Percentiles rank a stretch among this genome's conserved stretches.
Evolutionary conservation across 169 alveolate genomes (phyloP).

Genomic region (Eimeria acervulina): DNA sequence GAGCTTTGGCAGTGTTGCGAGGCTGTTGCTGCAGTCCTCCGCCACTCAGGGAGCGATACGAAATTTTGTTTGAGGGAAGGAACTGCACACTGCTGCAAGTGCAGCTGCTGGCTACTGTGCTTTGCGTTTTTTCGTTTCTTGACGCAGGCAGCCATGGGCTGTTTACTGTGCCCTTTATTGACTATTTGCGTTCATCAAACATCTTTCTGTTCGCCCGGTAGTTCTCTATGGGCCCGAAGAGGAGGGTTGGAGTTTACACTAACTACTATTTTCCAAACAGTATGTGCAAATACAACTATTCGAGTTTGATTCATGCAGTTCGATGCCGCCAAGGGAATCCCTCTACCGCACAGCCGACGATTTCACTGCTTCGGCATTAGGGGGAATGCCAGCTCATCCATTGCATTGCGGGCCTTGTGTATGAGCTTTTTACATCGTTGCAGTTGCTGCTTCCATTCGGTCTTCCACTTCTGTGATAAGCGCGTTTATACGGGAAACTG

Average conservation of each 20-base stretch:
- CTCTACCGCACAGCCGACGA: not conserved
- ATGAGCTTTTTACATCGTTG: not conserved
- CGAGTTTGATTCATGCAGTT: not conserved
- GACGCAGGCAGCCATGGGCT: conserved; percentile 5
- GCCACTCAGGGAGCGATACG: not conserved
- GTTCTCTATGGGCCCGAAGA: too few species aligned
- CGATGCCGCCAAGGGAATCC: not conserved
- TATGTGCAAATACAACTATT: not conserved
- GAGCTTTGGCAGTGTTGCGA: not conserved
- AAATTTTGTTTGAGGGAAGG: conserved; percentile 13
- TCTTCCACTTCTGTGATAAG: not conserved
- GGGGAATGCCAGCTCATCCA: not conserved
- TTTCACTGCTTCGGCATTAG: not conserved
- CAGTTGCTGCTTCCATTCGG: not conserved
- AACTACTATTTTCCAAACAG: not conserved
- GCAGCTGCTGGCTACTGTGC: not conserved
- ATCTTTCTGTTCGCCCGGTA: not conserved
- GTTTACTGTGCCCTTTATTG: conserved; percentile 10
- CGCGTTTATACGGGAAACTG: not conserved
- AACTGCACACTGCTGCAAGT: not conserved
- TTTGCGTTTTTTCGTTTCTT: conserved; percentile 22
- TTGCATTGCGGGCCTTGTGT: not conserved
- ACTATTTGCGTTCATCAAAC: not conserved
- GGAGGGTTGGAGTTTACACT: not conserved
- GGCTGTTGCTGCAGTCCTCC: conserved; percentile 27